phyloP scores from a whole-genome alignment of 169 alveolate genomes.

The Plasmodium fragile region DNA sequence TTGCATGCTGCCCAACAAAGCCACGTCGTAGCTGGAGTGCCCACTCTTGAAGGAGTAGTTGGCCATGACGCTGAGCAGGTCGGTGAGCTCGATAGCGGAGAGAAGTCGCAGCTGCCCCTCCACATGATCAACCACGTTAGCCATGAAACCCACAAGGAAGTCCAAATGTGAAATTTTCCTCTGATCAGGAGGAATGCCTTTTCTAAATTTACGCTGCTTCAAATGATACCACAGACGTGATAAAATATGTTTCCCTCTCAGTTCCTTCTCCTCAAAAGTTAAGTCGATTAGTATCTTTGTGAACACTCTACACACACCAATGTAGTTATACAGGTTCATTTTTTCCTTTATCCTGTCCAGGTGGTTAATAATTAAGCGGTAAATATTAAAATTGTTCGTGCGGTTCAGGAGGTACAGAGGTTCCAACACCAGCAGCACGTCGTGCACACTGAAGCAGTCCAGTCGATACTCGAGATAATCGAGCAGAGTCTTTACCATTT shows the following conservation, averaged over 20 bases:
- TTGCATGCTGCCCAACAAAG: not conserved
- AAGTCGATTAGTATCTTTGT: constrained; percentile 59
- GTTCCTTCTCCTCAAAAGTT: constrained; percentile 8
- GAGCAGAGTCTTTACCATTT: constrained; percentile 36
- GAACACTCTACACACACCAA: constrained; percentile 57
- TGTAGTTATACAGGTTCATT: constrained; percentile 61
- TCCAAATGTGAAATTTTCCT: constrained; percentile 50
- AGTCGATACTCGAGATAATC: constrained; percentile 47
- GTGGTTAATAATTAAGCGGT: constrained; percentile 65
- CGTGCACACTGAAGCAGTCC: constrained; percentile 70
- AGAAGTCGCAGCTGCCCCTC: constrained; percentile 45
- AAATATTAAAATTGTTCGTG: constrained; percentile 42
- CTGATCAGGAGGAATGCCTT: constrained; percentile 32
- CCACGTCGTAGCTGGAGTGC: constrained; percentile 20
- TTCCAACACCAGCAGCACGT: constrained; percentile 33
- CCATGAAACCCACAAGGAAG: constrained; percentile 38
- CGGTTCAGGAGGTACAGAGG: constrained; percentile 55
- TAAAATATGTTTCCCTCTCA: not conserved
- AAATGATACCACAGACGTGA: constrained; percentile 22
- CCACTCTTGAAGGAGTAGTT: constrained; percentile 51
- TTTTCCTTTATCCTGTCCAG: constrained; percentile 27
- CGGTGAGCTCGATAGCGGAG: constrained; percentile 71
- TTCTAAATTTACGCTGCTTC: constrained; percentile 27
- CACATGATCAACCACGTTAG: constrained; percentile 8
- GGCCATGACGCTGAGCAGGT: constrained; percentile 57